Evolutionary conservation across 2,329 filamentous ascomycete genomes (phyloP), one percentile per base, ranked within the genome.

Genomic region (Pyrenochaeta sp.): DNA sequence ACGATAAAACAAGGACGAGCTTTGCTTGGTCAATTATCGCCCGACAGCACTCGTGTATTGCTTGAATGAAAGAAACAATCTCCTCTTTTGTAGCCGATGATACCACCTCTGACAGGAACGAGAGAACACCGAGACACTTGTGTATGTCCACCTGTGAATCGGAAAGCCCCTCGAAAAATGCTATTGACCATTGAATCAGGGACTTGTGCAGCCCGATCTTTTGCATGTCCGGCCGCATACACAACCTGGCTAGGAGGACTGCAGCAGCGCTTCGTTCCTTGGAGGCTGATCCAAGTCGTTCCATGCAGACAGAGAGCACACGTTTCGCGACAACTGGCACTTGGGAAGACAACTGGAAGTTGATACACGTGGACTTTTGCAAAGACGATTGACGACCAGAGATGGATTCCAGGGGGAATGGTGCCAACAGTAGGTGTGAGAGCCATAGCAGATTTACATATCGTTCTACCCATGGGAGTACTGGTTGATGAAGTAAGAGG

Each of bases 251-350:
- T 6, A 99, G 77, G 17, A 97, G 77, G 2, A 83, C 79, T 46
- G 87, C 90, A n/a, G 94, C 92, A 7, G 91, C 90, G 70, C 94
- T 90, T 44, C 89, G 84, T 65, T 96, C 93, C 60, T 96, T 96
- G 0, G 92, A 90, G 0, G 93, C 81, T 1, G 82, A 84, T 5
- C 82, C 76, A 11, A 97, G 80, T 62, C 90, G 89, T 43, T 81
- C 79, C 40, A 90, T 74, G 6, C 86, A 89, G 18, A 96, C 70
- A 0, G 84, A 82, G 4, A 96, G 75, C 7, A 94, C 77, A 10
- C 90, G 81, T 5, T 82, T 74, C 0, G 89, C 82, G 43, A 96
- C 81, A 2, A 81, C 81, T 0, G 93, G 90, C 1, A 90, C 73
- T 21, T 82, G 73, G 1, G 67, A 56, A 0, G 86, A 82, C 71